phyloP scores from a whole-genome alignment of 2,329 filamentous ascomycete genomes.

The Phialophora macrospora region DNA sequence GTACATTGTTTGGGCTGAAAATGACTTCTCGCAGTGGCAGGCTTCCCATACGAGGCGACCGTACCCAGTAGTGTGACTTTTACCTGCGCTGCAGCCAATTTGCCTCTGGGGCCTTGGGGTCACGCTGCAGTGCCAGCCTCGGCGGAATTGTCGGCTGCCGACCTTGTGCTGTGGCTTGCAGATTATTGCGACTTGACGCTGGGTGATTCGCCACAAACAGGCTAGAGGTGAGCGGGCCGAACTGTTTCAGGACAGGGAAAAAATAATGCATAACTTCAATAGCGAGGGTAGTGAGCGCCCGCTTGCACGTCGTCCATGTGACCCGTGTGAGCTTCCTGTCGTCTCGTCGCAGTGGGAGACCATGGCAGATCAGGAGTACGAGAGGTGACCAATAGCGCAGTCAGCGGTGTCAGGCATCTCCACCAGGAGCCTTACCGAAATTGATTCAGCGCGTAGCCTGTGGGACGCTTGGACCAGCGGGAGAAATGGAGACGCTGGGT shows the following conservation, averaged over 20 bases:
- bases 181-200: conserved; percentile 25
- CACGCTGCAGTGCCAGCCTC: conserved; percentile 30
- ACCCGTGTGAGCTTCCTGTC: conserved; percentile 10
- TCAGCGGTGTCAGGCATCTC: conserved; percentile 16
- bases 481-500: background rate
- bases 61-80: conserved; percentile 8
- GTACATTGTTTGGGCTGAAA: background rate
- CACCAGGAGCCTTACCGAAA: conserved; percentile 32
- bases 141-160: conserved; percentile 35
- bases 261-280: conserved; percentile 19
- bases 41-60: background rate
- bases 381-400: conserved; percentile 27
- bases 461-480: conserved; percentile 8
- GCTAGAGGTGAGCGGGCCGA: conserved; percentile 28
- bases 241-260: conserved; percentile 27
- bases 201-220: conserved; percentile 31
- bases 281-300: conserved; percentile 15
- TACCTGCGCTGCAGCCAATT: conserved; percentile 19
- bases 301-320: conserved; percentile 27
- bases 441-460: conserved; percentile 25
- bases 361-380: conserved; percentile 23
- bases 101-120: conserved; percentile 26
- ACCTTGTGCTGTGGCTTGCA: conserved; percentile 33
- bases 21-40: background rate
- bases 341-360: conserved; percentile 8